phyloP scores from a whole-genome alignment of 1,284 basidiomycete species.

The Ceratorhiza oryzae-sativae region DNA sequence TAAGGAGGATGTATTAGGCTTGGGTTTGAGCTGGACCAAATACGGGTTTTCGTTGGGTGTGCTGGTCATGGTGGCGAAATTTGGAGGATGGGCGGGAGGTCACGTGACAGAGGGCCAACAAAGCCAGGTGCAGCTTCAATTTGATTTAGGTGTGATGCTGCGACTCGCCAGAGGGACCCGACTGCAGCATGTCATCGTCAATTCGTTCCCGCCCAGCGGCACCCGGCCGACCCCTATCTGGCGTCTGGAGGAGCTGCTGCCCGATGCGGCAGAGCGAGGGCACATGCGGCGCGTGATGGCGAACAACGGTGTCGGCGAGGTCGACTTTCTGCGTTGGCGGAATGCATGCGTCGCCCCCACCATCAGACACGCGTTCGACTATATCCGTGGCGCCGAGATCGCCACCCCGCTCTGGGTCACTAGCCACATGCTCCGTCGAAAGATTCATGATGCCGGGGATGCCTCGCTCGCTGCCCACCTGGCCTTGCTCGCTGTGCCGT shows the following conservation, averaged over 20 bases:
- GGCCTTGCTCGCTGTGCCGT: constrained; percentile 10
- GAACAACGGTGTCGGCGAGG: constrained; percentile 7
- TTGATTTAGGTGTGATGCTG: constrained; percentile 8
- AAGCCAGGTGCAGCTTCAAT: background rate
- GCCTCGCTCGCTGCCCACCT: constrained; percentile 21
- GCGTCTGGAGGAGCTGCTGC: constrained; percentile 21
- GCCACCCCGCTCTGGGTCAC: constrained; percentile 31
- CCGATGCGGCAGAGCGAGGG: background rate
- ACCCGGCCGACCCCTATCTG: constrained; percentile 24
- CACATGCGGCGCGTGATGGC: constrained; percentile 4
- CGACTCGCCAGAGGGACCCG: background rate
- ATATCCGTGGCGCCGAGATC: background rate
- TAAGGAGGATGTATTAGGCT: too few relatives aligned
- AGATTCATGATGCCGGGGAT: background rate
- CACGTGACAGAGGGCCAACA: constrained; percentile 1
- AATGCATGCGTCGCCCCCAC: constrained; percentile 33
- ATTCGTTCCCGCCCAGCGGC: constrained; percentile 15
- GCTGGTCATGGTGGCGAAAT: constrained; percentile 26
- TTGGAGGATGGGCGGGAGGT: background rate
- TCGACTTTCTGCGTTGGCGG: constrained; percentile 40
- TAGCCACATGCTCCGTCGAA: constrained; percentile 18
- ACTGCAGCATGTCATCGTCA: constrained; percentile 32
- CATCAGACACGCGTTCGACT: constrained; percentile 6
- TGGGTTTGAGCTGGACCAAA: background rate
- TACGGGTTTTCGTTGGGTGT: constrained; percentile 25